phyloP scores from a whole-genome alignment of 2,329 filamentous ascomycete genomes.

The Aureobasidium subglaciale region DNA sequence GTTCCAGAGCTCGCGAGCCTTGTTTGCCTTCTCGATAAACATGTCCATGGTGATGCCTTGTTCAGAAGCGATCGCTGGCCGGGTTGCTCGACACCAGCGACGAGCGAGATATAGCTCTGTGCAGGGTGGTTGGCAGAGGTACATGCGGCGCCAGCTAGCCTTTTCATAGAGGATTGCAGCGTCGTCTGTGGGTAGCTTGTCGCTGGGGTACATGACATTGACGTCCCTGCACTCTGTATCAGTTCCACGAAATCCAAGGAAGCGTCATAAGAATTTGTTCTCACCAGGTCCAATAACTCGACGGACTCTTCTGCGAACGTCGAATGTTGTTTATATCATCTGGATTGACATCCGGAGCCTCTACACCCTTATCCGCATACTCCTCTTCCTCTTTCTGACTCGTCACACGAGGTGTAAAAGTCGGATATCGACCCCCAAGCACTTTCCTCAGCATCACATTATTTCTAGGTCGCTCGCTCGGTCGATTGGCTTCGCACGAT shows the following conservation, averaged over 20 bases:
- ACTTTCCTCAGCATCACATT: slow-evolving; percentile 29
- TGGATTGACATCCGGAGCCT: background rate
- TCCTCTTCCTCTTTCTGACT: slow-evolving; percentile 19
- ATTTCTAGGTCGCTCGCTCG: slow-evolving; percentile 27
- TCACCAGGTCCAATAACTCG: slow-evolving; percentile 28
- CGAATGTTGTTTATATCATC: background rate
- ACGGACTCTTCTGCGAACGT: background rate
- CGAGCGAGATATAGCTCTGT: slow-evolving; percentile 26
- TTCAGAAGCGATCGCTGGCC: slow-evolving; percentile 23
- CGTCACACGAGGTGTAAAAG: slow-evolving; percentile 27
- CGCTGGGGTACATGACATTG: slow-evolving; percentile 26
- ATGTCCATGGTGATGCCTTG: slow-evolving; percentile 29
- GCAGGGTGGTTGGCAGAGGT: slow-evolving; percentile 28
- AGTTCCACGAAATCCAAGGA: background rate
- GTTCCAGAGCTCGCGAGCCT: slow-evolving; percentile 25
- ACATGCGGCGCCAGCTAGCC: slow-evolving; percentile 31
- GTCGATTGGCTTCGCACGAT: slow-evolving; percentile 19
- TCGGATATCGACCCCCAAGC: slow-evolving; percentile 29
- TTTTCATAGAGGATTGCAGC: slow-evolving; percentile 24
- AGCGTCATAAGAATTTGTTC: background rate
- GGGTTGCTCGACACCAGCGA: slow-evolving; percentile 23
- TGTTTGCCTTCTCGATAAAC: slow-evolving; percentile 24
- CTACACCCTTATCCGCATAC: slow-evolving; percentile 3
- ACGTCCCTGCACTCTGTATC: slow-evolving; percentile 19
- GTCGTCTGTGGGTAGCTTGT: slow-evolving; percentile 16